Base-by-base conservation (phyloP, 495 filamentous ascomycete species). In the Hypoxylon lenormandii region DNA sequence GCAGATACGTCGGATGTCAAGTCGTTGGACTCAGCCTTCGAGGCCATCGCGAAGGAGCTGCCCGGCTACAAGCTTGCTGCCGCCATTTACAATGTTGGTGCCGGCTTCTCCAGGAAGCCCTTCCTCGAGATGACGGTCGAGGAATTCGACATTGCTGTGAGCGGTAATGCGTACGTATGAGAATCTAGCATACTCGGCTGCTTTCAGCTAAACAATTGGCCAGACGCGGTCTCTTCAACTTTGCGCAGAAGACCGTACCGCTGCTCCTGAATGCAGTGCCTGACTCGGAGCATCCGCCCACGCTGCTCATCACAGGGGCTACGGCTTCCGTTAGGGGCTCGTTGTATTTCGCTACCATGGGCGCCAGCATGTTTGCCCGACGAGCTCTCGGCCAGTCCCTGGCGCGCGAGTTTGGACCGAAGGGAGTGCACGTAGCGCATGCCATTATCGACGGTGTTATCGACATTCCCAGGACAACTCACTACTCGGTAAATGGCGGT, bases 371-470 rank as follows among this genome's bases (percentile, higher is more conserved):
- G 77, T 96, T 91, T 74, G 93, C 92, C 2, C 77, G 90, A 38
- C 85, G 94, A 23, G 94, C 91, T 0, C 78, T 96, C 52, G 82
- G 85, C 1, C 93, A 96, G 80, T 87, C 84, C 30, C 83, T 98
- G 26, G 93, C 93, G 0, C 84, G 89, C 58, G 94, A 98, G 77
- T 98, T 96, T 75, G 92, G 91, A 0, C 94, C 94, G 0, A 84
- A 93, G 74, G 94, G 94, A 3, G 86, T 98, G 7, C 94, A 98
- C 78, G 90, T 98, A 4, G 85, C 89, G 5, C 94, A 97, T 79
- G 86, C 88, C 4, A 87, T 97, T 58, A 88, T 97, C 58, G 93
- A 97, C 74, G 93, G 92, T 2, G 86, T 94, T 13, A 97, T 97
- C 80, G 92, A 96, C 79, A 92, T 91, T 47, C 90, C 91, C 2